Evolutionary conservation across 306 rosid genomes (phyloP), one percentile per base, ranked within the genome.

Genomic region (Oxytropis ochrocephala): DNA sequence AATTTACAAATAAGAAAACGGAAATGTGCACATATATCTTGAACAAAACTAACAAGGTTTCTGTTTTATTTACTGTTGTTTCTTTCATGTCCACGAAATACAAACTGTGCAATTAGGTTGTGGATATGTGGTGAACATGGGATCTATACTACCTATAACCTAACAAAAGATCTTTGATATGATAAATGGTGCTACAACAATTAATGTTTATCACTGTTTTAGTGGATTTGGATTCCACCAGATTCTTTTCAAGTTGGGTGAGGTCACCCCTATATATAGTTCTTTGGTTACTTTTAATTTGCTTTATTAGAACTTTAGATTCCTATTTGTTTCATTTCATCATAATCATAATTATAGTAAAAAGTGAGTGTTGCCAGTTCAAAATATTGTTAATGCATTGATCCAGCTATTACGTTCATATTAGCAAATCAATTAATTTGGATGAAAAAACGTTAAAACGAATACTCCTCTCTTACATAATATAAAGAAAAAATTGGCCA

Each of bases 61-160:
- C 11, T 54, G 30, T 64, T 56, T 42, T 56, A 36, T 50, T 59
- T 58, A 59, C 21, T 33, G 74, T 50, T 58, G 24, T 67, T 73
- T 39, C 14, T 19, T 19, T 10, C 9, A 51, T 7, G 56, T 44
- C 55, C 47, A 74, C 56, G n/a, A 21, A 79, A 67, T 38, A 72
- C 48, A 19, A 7, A 38, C 64, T 67, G 51, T 61, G 11, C 58
- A 74, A 17, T 16, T 46, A 66, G 76, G 54, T 61, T 27, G 51
- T 59, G 56, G 68, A 36, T 68, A 75, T 57, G 70, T 59, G 70
- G 59, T 61, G 51, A 70, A 54, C 64, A 17, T 62, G n/a, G 69
- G 27, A 7, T 46, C 7, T 46, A 2, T 67, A 62, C 73, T 68
- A 54, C 68, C 68, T 54, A 74, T 36, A 62, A 68, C 79, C 69